Evolutionary conservation across 2,329 filamentous ascomycete species (phyloP).

Genomic region (Malbranchea cinnamomea): DNA sequence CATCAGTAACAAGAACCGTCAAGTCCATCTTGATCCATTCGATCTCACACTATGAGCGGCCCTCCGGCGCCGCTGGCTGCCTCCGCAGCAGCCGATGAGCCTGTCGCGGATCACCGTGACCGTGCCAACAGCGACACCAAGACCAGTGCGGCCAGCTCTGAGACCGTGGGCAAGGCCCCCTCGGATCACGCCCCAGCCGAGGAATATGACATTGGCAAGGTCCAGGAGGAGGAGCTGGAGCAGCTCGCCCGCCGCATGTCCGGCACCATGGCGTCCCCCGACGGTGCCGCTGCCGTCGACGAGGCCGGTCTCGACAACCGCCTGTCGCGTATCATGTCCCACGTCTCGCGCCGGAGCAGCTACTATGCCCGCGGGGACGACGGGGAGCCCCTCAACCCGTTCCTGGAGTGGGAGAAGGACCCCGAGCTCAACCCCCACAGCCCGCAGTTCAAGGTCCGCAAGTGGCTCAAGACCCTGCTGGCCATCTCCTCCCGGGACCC

Average conservation of each 20-base stretch:
- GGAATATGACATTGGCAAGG: conserved; percentile 14
- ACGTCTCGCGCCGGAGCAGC: conserved; percentile 15
- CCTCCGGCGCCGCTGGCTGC: no score
- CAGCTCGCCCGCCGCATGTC: no score
- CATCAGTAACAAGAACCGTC: no score
- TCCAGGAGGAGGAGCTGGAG: conserved; percentile 15
- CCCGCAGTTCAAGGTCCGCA: conserved; percentile 29
- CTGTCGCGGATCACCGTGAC: conserved; percentile 1
- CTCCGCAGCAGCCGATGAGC: neutral
- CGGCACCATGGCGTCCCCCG: no score
- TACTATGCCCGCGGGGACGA: conserved; percentile 6
- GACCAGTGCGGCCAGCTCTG: conserved; percentile 11
- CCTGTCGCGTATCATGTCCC: conserved; percentile 18
- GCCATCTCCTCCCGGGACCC: conserved; percentile 25
- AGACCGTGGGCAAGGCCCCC: conserved; percentile 13
- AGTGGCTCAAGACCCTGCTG: conserved; percentile 34
- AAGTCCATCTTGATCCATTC: no score
- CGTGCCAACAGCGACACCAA: conserved; percentile 6
- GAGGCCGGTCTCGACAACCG: no score
- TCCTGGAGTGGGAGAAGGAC: conserved; percentile 19
- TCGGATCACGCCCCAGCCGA: conserved; percentile 1
- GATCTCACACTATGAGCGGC: no score
- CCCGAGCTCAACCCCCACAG: conserved; percentile 31
- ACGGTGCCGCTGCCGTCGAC: no score
- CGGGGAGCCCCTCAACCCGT: conserved; percentile 19